Percentiles rank a stretch among this genome's conserved stretches.
Conservation (phyloP, 306 rosid genomes). For the Cucumis melo region DNA sequence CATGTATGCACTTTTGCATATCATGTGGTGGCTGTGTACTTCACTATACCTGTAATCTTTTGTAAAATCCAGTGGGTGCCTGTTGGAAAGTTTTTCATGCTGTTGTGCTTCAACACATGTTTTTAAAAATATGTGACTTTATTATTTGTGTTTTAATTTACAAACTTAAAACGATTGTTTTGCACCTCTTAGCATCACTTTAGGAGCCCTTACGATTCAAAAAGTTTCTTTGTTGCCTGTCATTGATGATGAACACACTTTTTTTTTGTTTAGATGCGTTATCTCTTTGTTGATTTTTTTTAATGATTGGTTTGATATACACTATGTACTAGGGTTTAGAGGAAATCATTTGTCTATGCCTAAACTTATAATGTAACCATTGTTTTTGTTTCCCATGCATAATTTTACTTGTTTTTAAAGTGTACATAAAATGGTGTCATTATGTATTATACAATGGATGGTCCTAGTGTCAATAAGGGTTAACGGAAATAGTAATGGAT, state of each 20-base stretch:
- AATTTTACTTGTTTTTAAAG: not conserved
- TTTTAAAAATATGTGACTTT: not conserved
- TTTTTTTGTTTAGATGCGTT: not conserved
- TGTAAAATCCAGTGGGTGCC: not conserved
- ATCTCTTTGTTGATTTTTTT: not conserved
- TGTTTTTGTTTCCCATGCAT: not conserved
- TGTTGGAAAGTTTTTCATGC: not conserved
- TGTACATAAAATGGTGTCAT: not conserved
- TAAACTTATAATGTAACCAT: not conserved
- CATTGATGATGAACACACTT: not conserved
- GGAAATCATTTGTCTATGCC: not conserved
- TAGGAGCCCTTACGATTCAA: not conserved
- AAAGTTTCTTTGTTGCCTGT: not conserved
- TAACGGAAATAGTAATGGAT: not conserved
- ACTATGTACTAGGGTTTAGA: not conserved
- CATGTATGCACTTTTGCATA: not conserved
- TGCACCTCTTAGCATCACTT: not conserved
- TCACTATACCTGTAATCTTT: not conserved
- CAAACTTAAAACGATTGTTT: not conserved
- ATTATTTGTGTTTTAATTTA: not conserved
- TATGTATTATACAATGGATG: not conserved
- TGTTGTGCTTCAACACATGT: not conserved
- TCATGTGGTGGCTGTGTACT: not conserved
- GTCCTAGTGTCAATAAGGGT: not conserved
- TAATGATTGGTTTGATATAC: not conserved